Base-by-base conservation (phyloP, 192 early-diverging fungal species). In the Polychytrium aggregatum region DNA sequence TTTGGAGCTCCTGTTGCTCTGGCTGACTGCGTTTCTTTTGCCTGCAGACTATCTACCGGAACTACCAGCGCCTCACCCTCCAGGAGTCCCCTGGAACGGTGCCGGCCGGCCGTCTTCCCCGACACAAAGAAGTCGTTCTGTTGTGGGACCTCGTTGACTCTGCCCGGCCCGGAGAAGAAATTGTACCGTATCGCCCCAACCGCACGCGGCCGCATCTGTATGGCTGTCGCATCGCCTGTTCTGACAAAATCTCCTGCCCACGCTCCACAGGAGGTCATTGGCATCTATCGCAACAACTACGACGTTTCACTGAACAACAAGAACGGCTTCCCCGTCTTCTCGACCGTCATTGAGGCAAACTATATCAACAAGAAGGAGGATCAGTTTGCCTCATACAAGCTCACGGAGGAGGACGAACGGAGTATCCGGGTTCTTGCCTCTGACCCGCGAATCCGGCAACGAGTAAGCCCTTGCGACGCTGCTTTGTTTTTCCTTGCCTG, bases 261-360 rank as follows among this genome's bases (percentile, higher is more conserved):
- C n/a, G n/a, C 20, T 52, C 24, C 28, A 0, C 58, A 81, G 79
- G 85, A 93, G 60, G 75, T 98, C 24, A 96, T 89, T 3, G 95
- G 92, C 42, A 76, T 95, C 25, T 98, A 95, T 65, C 76, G 88
- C 38, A 92, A 98, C 72, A 94, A 88, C 56, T 89, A 88, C 68
- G 92, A 98, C 70, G 76, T 79, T 1, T 67, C 85, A 7, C 69
- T 94, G 21, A 91, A 88, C 60, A 78, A 73, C 3, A 83, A 82
- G 47, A 92, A 92, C 62, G 94, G 94, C 7, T 98, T 98, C 74
- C 94, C 94, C 0, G 92, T 94, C 14, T 95, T 98, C 64, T 78
- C 82, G 10, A 96, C 92, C 17, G 77, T 98, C 25, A 86, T 98
- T 57, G 92, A 96, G 66, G 92, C 95, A 50, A 98, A 98, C 67